Percentiles rank a stretch among this genome's conserved stretches.
These are phyloP conservation scores for Cladosporium sp. DNA, from an alignment of 2,329 filamentous ascomycete species.

Conservation along the genomic window DNA sequence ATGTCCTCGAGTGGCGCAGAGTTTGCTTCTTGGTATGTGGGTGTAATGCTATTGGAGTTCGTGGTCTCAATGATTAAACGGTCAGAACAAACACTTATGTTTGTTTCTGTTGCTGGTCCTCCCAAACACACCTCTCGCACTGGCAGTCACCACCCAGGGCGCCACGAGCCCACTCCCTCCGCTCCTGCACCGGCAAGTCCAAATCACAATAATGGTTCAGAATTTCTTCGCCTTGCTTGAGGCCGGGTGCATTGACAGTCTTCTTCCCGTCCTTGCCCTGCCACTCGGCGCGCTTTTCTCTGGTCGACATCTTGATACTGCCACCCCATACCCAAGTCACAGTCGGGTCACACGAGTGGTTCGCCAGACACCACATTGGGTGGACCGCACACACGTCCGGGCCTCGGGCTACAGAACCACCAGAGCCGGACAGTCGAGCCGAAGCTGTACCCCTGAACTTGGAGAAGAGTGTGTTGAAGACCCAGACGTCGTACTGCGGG, in stretches of 20 bases:
- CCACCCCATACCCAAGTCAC: conserved; percentile 92
- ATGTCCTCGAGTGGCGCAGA: too few species aligned
- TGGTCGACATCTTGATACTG: conserved; percentile 65
- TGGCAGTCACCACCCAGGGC: conserved; percentile 86
- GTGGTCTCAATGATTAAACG: background rate
- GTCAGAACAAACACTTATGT: background rate
- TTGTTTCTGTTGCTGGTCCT: conserved; percentile 34
- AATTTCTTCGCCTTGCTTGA: conserved; percentile 78
- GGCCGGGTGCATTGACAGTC: conserved; percentile 43
- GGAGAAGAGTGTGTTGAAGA: conserved; percentile 85
- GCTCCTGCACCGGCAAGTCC: conserved; percentile 67
- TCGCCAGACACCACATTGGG: conserved; percentile 92
- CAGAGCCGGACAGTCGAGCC: conserved; percentile 62
- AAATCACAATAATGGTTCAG: conserved; percentile 95
- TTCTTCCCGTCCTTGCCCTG: conserved; percentile 28
- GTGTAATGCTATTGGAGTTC: too few species aligned
- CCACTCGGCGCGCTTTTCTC: conserved; percentile 55
- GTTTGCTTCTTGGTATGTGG: too few species aligned
- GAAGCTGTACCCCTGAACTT: conserved; percentile 94
- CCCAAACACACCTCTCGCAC: conserved; percentile 76
- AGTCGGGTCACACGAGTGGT: conserved; percentile 94
- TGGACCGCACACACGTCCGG: conserved; percentile 93
- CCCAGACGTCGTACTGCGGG: conserved; percentile 66
- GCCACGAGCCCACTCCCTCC: conserved; percentile 84
- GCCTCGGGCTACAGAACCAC: conserved; percentile 61